Evolutionary conservation across 2,329 filamentous ascomycete genomes (phyloP).

Genomic region (Trichothecium sympodiale): DNA sequence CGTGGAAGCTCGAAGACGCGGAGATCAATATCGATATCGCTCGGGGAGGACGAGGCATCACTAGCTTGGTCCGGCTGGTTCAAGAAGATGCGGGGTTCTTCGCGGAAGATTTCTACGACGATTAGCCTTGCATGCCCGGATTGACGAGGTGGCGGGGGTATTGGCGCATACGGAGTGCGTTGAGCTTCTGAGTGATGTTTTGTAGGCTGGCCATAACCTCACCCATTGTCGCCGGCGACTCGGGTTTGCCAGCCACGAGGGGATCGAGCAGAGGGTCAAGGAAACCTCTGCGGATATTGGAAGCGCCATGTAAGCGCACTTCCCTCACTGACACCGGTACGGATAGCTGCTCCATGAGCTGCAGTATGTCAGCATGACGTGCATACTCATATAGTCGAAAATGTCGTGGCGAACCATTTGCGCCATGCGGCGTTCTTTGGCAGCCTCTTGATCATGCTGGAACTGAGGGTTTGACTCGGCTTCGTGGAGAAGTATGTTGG

Average conservation of each 20-base stretch:
- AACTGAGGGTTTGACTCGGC: conserved; percentile 25
- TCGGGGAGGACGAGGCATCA: conserved; percentile 58
- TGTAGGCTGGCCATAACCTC: conserved; percentile 68
- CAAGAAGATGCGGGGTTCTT: conserved; percentile 71
- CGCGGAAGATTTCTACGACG: conserved; percentile 71
- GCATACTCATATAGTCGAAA: background rate
- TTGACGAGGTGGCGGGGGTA: background rate
- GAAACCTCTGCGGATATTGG: conserved; percentile 73
- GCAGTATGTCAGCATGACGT: conserved; percentile 9
- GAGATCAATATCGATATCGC: conserved; percentile 74
- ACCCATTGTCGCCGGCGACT: conserved; percentile 62
- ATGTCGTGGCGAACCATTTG: conserved; percentile 18
- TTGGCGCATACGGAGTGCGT: conserved; percentile 57
- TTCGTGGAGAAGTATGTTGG: conserved; percentile 24
- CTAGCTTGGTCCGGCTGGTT: conserved; percentile 57
- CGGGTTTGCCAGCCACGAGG: conserved; percentile 57
- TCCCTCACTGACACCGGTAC: conserved; percentile 82
- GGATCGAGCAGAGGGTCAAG: conserved; percentile 73
- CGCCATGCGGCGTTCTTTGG: conserved; percentile 25
- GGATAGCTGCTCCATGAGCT: conserved; percentile 61
- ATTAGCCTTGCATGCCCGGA: background rate
- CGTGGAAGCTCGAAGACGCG: conserved; percentile 73
- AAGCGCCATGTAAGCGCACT: conserved; percentile 71
- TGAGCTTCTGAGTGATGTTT: conserved; percentile 60
- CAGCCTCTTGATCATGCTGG: conserved; percentile 24